Evolutionary conservation across 2,329 filamentous ascomycete species (phyloP), one percentile per base, ranked within the genome.

Genomic region (Trichophyton equinum): DNA sequence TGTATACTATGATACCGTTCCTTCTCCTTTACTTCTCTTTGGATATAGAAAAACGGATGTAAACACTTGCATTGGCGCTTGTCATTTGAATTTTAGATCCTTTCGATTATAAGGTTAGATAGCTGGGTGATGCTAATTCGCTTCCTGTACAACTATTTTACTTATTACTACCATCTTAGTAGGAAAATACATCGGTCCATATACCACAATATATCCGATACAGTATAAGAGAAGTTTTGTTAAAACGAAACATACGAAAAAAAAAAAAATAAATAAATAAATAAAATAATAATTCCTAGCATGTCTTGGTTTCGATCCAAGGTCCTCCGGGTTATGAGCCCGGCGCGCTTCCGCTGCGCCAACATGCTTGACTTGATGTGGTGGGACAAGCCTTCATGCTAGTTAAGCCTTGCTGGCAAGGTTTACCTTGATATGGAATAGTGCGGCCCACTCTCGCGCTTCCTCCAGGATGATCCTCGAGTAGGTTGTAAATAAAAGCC

Each of bases 271-370:
- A 51, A 46, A 33, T 36, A n/a, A n/a, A n/a, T n/a, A n/a, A n/a
- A n/a, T n/a, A n/a, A n/a, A n/a, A n/a, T n/a, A n/a, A n/a, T n/a
- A n/a, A n/a, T 40, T 56, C 40, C n/a, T 64, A 62, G 63, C 62
- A 63, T 64, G 60, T 66, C 60, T 60, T 64, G 61, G 62, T 64
- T 64, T 63, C 63, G 63, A 64, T 64, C 69, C 65, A 68, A 64
- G 62, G 70, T 67, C 70, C 70, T 72, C 69, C 70, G 70, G 70
- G 70, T 72, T 72, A 72, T 72, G 70, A 72, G 70, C 70, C 70
- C 70, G 70, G 69, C 70, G 70, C 70, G 69, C 69, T 72, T 70
- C 70, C 70, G 64, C 70, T 72, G 69, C 69, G 66, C 68, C 65
- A 69, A 64, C 63, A 67, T 67, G 68, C 68, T 69, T 62, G 22